Evolutionary conservation across 2,329 filamentous ascomycete species (phyloP), one percentile per base, ranked within the genome.

Genomic region (Talaromyces sp.): DNA sequence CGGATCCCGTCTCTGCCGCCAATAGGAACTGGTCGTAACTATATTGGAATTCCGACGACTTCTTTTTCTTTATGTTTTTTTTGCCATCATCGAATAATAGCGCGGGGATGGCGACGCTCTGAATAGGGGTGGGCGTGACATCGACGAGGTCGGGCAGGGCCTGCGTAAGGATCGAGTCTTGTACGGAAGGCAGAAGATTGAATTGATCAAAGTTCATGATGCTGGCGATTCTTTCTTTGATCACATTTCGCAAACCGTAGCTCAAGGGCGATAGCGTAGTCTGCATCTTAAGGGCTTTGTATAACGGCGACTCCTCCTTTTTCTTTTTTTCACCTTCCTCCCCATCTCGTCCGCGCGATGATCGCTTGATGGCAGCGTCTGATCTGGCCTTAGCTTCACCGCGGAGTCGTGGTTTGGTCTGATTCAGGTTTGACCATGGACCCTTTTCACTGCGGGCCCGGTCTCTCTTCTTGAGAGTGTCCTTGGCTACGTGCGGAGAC

Each of bases 211-310:
- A 99, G 19, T 86, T 87, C 43, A 92, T 90, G 64, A 93, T 83
- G 60, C 89, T 83, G 57, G 85, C 80, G 62, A 90, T 82, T 69
- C 81, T 81, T 58, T 82, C 80, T 87, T 92, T 89, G 69, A 87
- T 79, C 58, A 81, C 79, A n/a, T 78, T 80, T 64, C 87, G 84
- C 70, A 87, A 86, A 43, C 86, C 86, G 74, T 97, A 97, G 0
- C 92, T 87, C 4, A 98, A 83, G 3, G 89, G 86, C 2, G 91
- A 82, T 68, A 98, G 81, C 1, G 90, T 84, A 61, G 88, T 87
- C 75, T 97, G 94, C 94, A 98, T 98, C 80, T 96, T 97, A 77
- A 98, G 83, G 4, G 94, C 93, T 75, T 96, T 93, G 78, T 86
- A 90, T 8, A 85, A 78, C 58, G 82, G 81, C 66, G 80, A 77